Percentiles rank a stretch among this genome's conserved stretches.
Conservation (phyloP, 202 grass and related monocot species). For the Eragrostis tef region DNA sequence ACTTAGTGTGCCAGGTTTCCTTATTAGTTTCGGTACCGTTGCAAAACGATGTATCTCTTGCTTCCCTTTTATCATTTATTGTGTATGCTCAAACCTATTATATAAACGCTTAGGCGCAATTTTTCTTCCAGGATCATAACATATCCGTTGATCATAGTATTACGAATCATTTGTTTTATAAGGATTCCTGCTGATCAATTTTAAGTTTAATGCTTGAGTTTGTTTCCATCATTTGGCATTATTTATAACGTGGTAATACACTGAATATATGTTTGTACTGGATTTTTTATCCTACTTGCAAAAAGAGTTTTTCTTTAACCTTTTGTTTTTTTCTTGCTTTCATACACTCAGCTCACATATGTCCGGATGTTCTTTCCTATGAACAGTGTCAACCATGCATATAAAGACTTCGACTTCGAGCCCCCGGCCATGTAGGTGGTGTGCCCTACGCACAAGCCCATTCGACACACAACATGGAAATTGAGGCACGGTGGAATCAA, state of each 20-base stretch:
- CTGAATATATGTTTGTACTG: constrained; percentile 13
- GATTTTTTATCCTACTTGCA: background rate
- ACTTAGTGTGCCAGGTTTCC: constrained; percentile 33
- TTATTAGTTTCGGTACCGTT: constrained; percentile 31
- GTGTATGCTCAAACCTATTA: constrained; percentile 8
- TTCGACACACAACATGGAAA: too few species aligned
- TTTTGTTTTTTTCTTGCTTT: constrained; percentile 36
- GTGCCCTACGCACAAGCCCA: too few species aligned
- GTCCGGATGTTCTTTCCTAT: constrained; percentile 7
- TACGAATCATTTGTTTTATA: constrained; percentile 1
- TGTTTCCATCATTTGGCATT: constrained; percentile 43
- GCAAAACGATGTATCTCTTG: constrained; percentile 10
- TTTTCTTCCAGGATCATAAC: background rate
- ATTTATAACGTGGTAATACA: constrained; percentile 46
- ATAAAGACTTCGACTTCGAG: too few species aligned
- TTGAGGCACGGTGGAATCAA: too few species aligned
- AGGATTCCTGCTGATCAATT: too few species aligned
- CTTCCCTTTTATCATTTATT: background rate
- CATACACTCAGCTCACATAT: constrained; percentile 25
- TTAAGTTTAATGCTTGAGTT: constrained; percentile 26
- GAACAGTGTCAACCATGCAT: constrained; percentile 66
- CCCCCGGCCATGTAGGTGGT: too few species aligned
- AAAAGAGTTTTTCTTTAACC: constrained; percentile 1
- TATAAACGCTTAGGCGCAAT: background rate
- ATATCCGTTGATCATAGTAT: background rate